A percentile compares a stretch with the other conserved stretches of the same genome.
Conservation (phyloP, 768 basidiomycete species). For the Lentinula raphanica region DNA sequence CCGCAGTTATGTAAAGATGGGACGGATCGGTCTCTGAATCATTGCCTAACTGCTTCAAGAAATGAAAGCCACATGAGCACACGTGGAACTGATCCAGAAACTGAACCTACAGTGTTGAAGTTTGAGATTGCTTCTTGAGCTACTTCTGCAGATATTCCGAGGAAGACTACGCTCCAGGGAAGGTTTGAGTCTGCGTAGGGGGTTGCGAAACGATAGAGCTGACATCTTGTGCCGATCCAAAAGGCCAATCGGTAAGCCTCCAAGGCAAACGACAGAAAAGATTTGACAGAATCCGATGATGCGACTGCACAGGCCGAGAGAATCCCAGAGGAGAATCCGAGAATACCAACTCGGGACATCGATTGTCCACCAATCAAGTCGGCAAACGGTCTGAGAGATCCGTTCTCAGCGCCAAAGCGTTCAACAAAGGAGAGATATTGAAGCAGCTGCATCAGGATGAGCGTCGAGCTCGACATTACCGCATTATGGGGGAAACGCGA, state of each 20-base stretch:
- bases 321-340: constrained; percentile 44
- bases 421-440: constrained; percentile 46
- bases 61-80: neutral
- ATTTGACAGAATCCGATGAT: constrained; percentile 24
- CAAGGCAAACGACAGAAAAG: constrained; percentile 30
- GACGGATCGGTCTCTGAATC: constrained; percentile 9
- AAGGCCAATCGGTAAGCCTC: constrained; percentile 36
- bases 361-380: constrained; percentile 29
- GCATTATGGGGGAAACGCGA: constrained; percentile 38
- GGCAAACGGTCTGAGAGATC: constrained; percentile 18
- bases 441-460: constrained; percentile 48
- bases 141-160: constrained; percentile 20
- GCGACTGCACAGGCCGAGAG: constrained; percentile 39
- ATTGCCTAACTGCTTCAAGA: neutral
- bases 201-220: constrained; percentile 23
- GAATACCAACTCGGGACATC: constrained; percentile 28
- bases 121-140: constrained; percentile 16
- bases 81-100: constrained; percentile 2
- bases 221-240: constrained; percentile 38
- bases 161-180: constrained; percentile 44
- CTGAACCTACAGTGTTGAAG: constrained; percentile 9
- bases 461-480: constrained; percentile 40
- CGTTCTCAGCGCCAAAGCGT: constrained; percentile 1
- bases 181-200: constrained; percentile 15
- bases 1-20: constrained; percentile 43